Base-by-base conservation (phyloP, 2,329 filamentous ascomycete species). In the Botrytis fragariae region DNA sequence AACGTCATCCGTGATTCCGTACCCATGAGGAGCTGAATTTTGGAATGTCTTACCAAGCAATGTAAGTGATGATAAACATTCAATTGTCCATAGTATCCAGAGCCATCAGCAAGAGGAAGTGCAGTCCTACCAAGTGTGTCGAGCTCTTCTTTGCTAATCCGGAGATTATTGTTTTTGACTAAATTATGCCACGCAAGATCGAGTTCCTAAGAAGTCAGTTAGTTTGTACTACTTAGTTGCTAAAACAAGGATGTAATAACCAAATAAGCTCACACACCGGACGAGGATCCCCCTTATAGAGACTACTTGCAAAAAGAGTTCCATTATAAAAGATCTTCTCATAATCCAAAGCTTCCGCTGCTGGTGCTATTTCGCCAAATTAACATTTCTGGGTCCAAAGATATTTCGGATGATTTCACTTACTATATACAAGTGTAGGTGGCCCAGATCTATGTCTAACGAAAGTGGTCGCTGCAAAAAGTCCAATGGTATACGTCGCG, bases 61-160 rank as follows among this genome's bases (percentile, higher is more conserved):
- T 71, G 69, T 45, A 71, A 62, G 39, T 71, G 69, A 63, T 71
- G 69, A 64, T 71, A 71, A 22, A 64, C 60, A 64, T 39, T 57
- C 10, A 64, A 10, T 54, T 63, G 32, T 7, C 44, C 59, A n/a
- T n/a, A 71, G 37, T 71, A 71, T n/a, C 69, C 69, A 37, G 69
- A 71, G 3, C 59, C 54, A 48, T 71, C 69, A 4, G 54, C 20
- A 7, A 71, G 69, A 10, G 42, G 37, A 12, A 71, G 37, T n/a
- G 54, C n/a, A 20, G 57, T 45, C 14, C 29, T 51, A 39, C 25
- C 25, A 20, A 71, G 16, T 0, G 48, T 71, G 1, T 51, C 22
- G 16, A 71, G 59, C 29, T 71, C 69, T 18, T 62, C 69, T 51
- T 71, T 71, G 39, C 54, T 71, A 9, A 71, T 18, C 45, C 54